Conservation (phyloP, 208 protist genomes). For the Trypanosoma rangeli region DNA sequence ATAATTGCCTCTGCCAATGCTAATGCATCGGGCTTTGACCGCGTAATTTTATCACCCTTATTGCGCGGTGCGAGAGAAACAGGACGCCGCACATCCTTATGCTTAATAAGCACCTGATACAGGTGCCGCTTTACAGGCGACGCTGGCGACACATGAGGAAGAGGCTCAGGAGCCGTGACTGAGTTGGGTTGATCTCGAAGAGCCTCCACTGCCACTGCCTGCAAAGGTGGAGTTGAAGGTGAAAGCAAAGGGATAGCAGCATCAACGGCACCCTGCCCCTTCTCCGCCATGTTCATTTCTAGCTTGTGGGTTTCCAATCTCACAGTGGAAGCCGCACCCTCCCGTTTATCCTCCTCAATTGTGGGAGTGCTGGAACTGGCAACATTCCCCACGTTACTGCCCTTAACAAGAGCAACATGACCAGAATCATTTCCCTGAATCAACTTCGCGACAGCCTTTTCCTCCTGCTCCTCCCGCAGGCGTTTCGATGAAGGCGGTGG, state of each 20-base stretch:
- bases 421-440: not conserved
- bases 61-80: conserved; percentile 54
- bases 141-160: not conserved
- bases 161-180: not conserved
- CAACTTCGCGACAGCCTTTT: not conserved
- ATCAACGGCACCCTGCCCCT: not conserved
- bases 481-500: conserved; percentile 46
- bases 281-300: not conserved
- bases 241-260: not conserved
- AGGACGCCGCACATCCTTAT: conserved; percentile 81
- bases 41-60: conserved; percentile 80
- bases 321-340: too few relatives aligned
- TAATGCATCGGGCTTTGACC: conserved; percentile 70
- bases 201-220: not conserved
- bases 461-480: conserved; percentile 34
- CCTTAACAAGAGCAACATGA: conserved; percentile 11
- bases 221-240: not conserved
- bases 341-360: not conserved
- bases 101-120: conserved; percentile 88
- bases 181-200: not conserved
- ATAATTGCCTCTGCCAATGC: conserved; percentile 62
- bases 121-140: conserved; percentile 40
- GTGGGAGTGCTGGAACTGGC: not conserved
- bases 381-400: not conserved
- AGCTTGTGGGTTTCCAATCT: not conserved